Percentiles rank a stretch among this genome's conserved stretches.
These are phyloP conservation scores for Neltuma alba DNA, from an alignment of 306 rosid species.

Conservation along the genomic window DNA sequence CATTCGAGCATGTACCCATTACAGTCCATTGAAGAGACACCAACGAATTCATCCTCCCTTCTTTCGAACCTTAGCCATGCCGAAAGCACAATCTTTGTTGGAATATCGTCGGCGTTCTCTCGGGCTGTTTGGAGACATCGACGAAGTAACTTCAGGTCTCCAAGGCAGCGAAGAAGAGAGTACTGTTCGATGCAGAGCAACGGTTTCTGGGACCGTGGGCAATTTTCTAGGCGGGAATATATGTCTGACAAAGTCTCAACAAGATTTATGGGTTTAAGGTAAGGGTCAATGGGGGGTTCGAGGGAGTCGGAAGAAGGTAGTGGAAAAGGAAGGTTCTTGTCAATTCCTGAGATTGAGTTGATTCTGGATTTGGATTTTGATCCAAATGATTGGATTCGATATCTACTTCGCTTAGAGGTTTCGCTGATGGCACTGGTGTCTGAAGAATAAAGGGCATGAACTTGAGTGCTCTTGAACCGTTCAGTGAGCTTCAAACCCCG, in stretches of 20 bases:
- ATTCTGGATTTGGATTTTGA: conserved; percentile 53
- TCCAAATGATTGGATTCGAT: conserved; percentile 51
- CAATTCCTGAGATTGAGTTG: conserved; percentile 43
- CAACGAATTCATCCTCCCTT: conserved; percentile 81
- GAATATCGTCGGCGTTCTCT: conserved; percentile 62
- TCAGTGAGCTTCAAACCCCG: conserved; percentile 66
- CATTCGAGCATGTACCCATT: conserved; percentile 71
- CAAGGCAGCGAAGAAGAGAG: conserved; percentile 56
- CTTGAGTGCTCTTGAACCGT: conserved; percentile 70
- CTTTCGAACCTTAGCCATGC: conserved; percentile 81
- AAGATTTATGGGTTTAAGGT: conserved; percentile 61
- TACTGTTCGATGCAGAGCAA: conserved; percentile 59
- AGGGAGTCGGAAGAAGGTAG: conserved; percentile 60
- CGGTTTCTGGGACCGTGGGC: conserved; percentile 50
- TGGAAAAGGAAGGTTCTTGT: conserved; percentile 50
- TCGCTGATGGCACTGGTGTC: conserved; percentile 46
- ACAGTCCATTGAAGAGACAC: conserved; percentile 62
- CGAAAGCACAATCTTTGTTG: conserved; percentile 70
- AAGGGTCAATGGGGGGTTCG: conserved; percentile 68
- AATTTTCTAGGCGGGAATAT: conserved; percentile 52
- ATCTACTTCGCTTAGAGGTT: conserved; percentile 41
- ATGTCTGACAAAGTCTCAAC: conserved; percentile 63
- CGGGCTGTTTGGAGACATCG: conserved; percentile 66
- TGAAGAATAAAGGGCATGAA: conserved; percentile 66
- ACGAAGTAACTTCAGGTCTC: conserved; percentile 71